These are phyloP conservation scores for Moricandia arvensis DNA, from an alignment of 345 rosid genomes.

Conservation along the genomic window DNA sequence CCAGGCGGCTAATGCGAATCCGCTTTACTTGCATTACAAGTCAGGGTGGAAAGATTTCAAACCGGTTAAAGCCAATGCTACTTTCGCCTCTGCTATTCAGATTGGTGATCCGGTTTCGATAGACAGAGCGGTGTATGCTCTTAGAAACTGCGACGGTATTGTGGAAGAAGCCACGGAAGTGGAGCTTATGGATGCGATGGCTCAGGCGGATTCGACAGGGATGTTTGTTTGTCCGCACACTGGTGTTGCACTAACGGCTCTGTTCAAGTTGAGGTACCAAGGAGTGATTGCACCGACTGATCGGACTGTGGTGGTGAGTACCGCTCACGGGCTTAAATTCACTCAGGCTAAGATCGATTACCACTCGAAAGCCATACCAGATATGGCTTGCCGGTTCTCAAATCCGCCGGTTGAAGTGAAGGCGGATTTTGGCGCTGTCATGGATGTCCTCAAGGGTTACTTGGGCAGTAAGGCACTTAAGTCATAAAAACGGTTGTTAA, in stretches of 20 bases:
- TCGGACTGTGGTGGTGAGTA: conserved; percentile 75
- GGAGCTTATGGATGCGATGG: conserved; percentile 88
- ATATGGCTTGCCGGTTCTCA: conserved; percentile 69
- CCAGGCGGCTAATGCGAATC: conserved; percentile 85
- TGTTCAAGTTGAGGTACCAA: conserved; percentile 63
- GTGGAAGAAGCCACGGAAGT: conserved; percentile 85
- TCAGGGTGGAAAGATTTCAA: conserved; percentile 68
- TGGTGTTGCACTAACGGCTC: conserved; percentile 77
- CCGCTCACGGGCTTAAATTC: conserved; percentile 79
- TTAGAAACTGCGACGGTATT: conserved; percentile 59
- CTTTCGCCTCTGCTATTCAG: conserved; percentile 86
- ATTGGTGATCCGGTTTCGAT: conserved; percentile 89
- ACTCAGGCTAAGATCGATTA: conserved; percentile 71
- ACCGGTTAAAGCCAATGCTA: conserved; percentile 54
- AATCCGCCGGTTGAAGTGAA: conserved; percentile 67
- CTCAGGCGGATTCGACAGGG: conserved; percentile 79
- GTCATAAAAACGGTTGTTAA: conserved; percentile 3
- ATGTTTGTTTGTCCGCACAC: conserved; percentile 91
- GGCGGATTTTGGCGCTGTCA: conserved; percentile 73
- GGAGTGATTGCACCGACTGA: conserved; percentile 64
- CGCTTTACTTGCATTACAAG: conserved; percentile 67
- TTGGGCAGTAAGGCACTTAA: conserved; percentile 45
- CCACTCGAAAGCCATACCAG: conserved; percentile 59
- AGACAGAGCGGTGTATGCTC: conserved; percentile 75
- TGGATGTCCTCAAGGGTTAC: conserved; percentile 67